phyloP scores from a whole-genome alignment of 202 grass and related monocot genomes.

The Panicum virgatum region DNA sequence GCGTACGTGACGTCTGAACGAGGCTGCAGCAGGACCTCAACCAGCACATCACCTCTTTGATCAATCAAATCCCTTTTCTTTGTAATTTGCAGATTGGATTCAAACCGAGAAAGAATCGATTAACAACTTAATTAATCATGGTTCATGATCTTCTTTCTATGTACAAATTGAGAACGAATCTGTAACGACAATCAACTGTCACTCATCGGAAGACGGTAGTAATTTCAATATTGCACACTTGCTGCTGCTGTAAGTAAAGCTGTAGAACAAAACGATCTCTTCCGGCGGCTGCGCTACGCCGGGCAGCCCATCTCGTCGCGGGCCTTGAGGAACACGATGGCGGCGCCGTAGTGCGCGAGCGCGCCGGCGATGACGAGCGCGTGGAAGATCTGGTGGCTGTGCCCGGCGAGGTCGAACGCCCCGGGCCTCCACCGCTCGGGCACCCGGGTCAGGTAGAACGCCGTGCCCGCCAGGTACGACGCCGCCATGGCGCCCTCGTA shows the following conservation, averaged over 20 bases:
- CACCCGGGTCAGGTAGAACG: conserved; percentile 73
- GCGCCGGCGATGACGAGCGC: conserved; percentile 85
- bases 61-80: neutral
- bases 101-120: conserved; percentile 14
- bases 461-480: conserved; percentile 63
- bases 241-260: neutral
- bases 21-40: neutral
- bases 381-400: conserved; percentile 98
- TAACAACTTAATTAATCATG: neutral
- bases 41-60: neutral
- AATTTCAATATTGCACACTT: neutral
- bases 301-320: conserved; percentile 68
- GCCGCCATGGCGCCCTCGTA: conserved; percentile 92
- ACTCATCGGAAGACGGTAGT: neutral
- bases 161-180: conserved; percentile 22
- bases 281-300: neutral
- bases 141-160: conserved; percentile 11
- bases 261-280: neutral
- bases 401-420: conserved; percentile 69
- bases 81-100: neutral
- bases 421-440: conserved; percentile 88
- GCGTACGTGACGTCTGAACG: neutral
- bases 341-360: conserved; percentile 83
- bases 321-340: conserved; percentile 72
- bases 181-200: neutral